A percentile compares a stretch with the other conserved stretches of the same genome.
Evolutionary conservation across 2,329 filamentous ascomycete genomes (phyloP).

Genomic region (Penicillium brevicompactum): DNA sequence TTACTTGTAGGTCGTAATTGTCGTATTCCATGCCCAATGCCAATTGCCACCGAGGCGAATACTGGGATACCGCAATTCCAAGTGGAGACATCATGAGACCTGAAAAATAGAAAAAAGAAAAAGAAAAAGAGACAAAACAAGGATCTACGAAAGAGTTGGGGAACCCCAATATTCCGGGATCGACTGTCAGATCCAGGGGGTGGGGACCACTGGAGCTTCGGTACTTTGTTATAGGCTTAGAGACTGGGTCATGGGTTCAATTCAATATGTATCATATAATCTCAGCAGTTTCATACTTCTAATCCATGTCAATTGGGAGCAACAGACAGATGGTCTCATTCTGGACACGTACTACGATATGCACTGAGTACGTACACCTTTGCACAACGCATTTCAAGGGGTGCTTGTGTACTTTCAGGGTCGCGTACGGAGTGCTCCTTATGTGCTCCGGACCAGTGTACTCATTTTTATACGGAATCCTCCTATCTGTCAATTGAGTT

Average conservation of each 20-base stretch:
- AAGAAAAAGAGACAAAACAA: not conserved
- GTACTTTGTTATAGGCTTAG: not conserved
- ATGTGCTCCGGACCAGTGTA: too few relatives aligned
- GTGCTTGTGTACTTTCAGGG: too few relatives aligned
- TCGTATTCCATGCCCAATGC: not conserved
- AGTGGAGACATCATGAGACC: constrained; percentile 29
- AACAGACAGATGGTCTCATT: too few relatives aligned
- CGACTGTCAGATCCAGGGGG: constrained; percentile 28
- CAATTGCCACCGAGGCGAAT: not conserved
- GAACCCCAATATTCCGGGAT: constrained; percentile 10
- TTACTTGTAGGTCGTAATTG: too few relatives aligned
- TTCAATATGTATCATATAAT: not conserved
- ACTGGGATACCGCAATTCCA: constrained; percentile 6
- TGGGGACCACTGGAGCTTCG: not conserved
- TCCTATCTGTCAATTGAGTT: too few relatives aligned
- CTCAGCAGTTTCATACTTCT: too few relatives aligned
- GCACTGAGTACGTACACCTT: too few relatives aligned
- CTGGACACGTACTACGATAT: too few relatives aligned
- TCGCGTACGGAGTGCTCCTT: too few relatives aligned
- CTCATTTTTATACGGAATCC: too few relatives aligned
- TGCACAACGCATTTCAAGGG: too few relatives aligned
- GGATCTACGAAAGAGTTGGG: constrained; percentile 4
- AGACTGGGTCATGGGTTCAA: not conserved
- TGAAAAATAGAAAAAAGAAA: constrained; percentile 19
- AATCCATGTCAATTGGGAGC: too few relatives aligned